A percentile compares a stretch with the other conserved stretches of the same genome.
These are phyloP conservation scores for Colletotrichum sp. DNA, from an alignment of 2,329 filamentous ascomycete species.

Conservation along the genomic window DNA sequence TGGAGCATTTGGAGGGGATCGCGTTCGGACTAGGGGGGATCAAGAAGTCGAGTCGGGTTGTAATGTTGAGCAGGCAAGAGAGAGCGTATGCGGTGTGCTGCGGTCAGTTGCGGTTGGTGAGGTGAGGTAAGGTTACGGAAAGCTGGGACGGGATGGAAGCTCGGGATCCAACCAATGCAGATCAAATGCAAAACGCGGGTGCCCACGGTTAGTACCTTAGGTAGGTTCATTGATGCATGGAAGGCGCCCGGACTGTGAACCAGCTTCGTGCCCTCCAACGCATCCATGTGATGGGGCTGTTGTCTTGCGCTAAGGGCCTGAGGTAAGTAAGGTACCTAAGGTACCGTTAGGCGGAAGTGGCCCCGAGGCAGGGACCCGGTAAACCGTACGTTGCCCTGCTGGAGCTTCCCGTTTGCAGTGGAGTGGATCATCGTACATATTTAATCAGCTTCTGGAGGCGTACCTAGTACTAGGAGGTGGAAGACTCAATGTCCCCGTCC, in stretches of 20 bases:
- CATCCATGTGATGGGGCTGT: neutral
- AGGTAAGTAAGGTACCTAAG: neutral
- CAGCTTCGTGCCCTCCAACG: neutral
- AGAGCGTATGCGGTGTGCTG: neutral
- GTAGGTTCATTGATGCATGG: neutral
- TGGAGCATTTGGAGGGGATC: neutral
- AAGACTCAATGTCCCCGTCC: neutral
- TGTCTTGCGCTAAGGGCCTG: constrained; percentile 3
- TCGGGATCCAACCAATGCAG: neutral
- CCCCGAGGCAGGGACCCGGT: neutral
- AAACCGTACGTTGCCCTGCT: neutral
- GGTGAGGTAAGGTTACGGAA: neutral
- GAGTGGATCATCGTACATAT: neutral
- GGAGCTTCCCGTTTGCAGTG: neutral
- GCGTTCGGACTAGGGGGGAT: neutral
- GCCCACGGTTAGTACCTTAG: neutral
- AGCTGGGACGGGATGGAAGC: neutral
- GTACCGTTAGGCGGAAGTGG: neutral
- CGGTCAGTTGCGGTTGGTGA: neutral
- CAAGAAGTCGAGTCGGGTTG: neutral
- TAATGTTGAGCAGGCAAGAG: neutral
- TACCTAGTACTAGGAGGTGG: neutral
- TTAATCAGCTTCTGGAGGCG: neutral
- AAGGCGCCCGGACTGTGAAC: neutral
- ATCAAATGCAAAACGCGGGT: neutral